Percentiles rank a stretch among this genome's conserved stretches.
phyloP scores from a whole-genome alignment of 257 asterid genomes.

The Jasminum sambac region DNA sequence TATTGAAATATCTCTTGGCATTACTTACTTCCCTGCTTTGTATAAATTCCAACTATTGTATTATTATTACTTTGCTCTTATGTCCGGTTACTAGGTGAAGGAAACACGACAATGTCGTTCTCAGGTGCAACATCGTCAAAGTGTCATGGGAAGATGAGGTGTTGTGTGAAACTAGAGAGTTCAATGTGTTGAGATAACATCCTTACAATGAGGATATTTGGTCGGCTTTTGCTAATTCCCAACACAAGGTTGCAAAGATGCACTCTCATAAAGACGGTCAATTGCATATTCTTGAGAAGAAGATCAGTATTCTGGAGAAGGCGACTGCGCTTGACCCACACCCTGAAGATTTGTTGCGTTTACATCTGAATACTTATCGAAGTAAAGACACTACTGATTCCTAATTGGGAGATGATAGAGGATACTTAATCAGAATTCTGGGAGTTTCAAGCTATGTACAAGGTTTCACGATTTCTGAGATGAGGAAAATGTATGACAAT shows the following conservation, averaged over 20 bases:
- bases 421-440: conserved; percentile 68
- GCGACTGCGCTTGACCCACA: conserved; percentile 82
- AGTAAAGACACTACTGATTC: conserved; percentile 69
- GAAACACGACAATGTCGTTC: conserved; percentile 27
- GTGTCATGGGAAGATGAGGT: conserved; percentile 98
- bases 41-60: no score
- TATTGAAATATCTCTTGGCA: no score
- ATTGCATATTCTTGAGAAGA: conserved; percentile 89
- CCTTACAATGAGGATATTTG: conserved; percentile 81
- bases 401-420: conserved; percentile 89
- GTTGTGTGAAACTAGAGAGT: conserved; percentile 74
- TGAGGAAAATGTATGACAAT: conserved; percentile 85
- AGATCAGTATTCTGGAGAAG: conserved; percentile 92
- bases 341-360: conserved; percentile 74
- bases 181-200: conserved; percentile 63
- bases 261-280: conserved; percentile 92
- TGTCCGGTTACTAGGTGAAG: conserved; percentile 56
- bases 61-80: conserved; percentile 12
- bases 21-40: no score
- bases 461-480: conserved; percentile 90
- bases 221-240: conserved; percentile 83
- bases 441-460: conserved; percentile 86
- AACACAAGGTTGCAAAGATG: conserved; percentile 86
- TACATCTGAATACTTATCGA: conserved; percentile 84
- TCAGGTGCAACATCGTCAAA: conserved; percentile 48